Conservation (phyloP, 2,329 filamentous ascomycete species). For the Pseudogymnoascus sp. region DNA sequence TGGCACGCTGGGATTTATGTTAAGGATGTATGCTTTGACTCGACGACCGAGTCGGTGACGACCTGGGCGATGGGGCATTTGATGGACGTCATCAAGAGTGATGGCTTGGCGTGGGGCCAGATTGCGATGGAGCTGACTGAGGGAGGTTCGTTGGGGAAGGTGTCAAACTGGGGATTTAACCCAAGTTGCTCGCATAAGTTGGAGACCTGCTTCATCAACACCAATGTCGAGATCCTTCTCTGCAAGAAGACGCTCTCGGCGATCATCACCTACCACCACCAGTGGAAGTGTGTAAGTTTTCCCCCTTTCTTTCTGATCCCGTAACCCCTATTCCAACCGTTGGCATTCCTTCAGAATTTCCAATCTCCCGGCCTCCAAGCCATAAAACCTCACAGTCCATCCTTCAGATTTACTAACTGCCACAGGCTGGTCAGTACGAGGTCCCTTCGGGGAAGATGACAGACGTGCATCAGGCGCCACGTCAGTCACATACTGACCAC, state of each 20-base stretch:
- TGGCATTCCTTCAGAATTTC: not conserved
- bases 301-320: not conserved
- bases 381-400: not conserved
- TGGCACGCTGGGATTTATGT: not conserved
- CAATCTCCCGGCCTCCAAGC: not conserved
- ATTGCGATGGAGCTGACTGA: not conserved
- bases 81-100: not conserved
- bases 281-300: constrained; percentile 9
- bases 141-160: not conserved
- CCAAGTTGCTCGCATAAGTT: not conserved
- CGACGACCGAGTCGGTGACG: not conserved
- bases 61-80: not conserved
- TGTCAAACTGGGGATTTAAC: not conserved
- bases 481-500: not conserved
- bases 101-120: not conserved
- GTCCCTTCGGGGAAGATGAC: not conserved
- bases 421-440: not conserved
- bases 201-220: not conserved
- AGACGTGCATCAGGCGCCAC: not conserved
- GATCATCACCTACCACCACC: not conserved
- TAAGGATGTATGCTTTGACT: not conserved
- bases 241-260: not conserved
- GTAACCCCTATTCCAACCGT: not conserved
- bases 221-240: not conserved
- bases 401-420: not conserved